phyloP scores from a whole-genome alignment of 1,284 basidiomycete species.

The Trichosporon sp. region DNA sequence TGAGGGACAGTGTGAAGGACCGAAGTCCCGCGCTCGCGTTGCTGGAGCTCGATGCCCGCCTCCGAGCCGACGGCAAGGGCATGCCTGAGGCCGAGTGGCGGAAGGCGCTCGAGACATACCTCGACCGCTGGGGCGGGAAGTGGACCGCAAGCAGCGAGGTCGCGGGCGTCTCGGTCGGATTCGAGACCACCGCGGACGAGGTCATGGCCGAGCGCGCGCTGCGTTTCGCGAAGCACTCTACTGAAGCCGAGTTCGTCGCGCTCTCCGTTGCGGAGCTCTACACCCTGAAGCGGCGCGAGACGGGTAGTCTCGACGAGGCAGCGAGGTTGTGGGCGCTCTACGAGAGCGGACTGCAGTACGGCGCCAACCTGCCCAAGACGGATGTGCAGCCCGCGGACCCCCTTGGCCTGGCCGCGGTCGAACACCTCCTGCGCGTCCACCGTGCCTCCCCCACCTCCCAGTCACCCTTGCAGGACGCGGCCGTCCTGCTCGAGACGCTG shows the following conservation, averaged over 20 bases:
- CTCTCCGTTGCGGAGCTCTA: conserved; percentile 38
- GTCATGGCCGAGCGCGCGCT: background rate
- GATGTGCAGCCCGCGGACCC: conserved; percentile 49
- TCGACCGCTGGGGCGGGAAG: conserved; percentile 45
- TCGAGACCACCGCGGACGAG: conserved; percentile 8
- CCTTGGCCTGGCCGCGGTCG: conserved; percentile 40
- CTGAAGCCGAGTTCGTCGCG: conserved; percentile 36
- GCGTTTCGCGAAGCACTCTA: conserved; percentile 28
- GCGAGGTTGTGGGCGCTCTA: conserved; percentile 43
- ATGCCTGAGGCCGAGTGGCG: conserved; percentile 34
- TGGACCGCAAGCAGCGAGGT: conserved; percentile 43
- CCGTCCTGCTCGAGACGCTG: conserved; percentile 36
- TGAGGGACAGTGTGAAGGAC: conserved; percentile 26
- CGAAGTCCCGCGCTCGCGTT: conserved; percentile 42
- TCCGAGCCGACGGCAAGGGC: conserved; percentile 20
- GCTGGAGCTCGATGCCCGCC: conserved; percentile 36
- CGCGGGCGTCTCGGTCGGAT: conserved; percentile 30
- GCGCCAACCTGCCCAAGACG: conserved; percentile 42
- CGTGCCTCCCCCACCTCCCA: conserved; percentile 23
- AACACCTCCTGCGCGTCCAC: conserved; percentile 39
- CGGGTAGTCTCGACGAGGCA: conserved; percentile 26
- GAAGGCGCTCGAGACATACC: conserved; percentile 35
- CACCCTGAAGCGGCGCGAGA: conserved; percentile 28
- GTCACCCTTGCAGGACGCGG: conserved; percentile 34
- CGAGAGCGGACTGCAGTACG: conserved; percentile 40